phyloP scores from a whole-genome alignment of 2,329 filamentous ascomycete genomes.

The Alternaria burnsii region DNA sequence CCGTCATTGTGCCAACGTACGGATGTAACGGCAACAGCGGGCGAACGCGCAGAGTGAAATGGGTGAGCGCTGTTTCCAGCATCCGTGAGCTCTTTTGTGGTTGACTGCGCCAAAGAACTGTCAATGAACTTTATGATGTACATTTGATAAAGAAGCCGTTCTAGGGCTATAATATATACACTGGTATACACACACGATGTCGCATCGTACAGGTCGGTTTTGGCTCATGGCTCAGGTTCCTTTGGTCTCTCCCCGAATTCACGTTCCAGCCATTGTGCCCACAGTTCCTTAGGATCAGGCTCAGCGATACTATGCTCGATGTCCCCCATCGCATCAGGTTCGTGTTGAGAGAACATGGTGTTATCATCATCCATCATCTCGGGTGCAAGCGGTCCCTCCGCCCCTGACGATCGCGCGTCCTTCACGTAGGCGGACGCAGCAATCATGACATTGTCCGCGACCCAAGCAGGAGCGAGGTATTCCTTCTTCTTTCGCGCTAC shows the following conservation, averaged over 20 bases:
- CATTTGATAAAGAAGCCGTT: conserved; percentile 15
- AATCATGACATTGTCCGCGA: conserved; percentile 47
- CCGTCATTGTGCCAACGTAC: background rate
- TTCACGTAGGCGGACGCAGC: conserved; percentile 38
- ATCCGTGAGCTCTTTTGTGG: background rate
- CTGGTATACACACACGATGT: conserved; percentile 14
- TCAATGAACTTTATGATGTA: background rate
- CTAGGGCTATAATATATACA: conserved; percentile 16
- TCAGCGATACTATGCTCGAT: background rate
- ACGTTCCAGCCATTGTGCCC: conserved; percentile 40
- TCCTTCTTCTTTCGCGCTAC: conserved; percentile 23
- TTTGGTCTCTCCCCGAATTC: conserved; percentile 38
- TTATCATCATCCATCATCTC: conserved; percentile 17
- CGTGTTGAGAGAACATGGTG: conserved; percentile 9
- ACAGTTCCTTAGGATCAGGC: conserved; percentile 24
- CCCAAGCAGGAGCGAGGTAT: conserved; percentile 37
- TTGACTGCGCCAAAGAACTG: background rate
- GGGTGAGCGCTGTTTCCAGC: background rate
- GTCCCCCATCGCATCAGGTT: conserved; percentile 2
- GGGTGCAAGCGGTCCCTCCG: background rate
- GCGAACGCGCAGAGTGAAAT: background rate
- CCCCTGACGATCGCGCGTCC: conserved; percentile 11
- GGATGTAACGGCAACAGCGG: background rate
- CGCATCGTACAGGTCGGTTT: background rate
- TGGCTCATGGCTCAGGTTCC: conserved; percentile 27